Conservation (phyloP, 805 yeast species). For the Saccharomycopsis selenospora region DNA sequence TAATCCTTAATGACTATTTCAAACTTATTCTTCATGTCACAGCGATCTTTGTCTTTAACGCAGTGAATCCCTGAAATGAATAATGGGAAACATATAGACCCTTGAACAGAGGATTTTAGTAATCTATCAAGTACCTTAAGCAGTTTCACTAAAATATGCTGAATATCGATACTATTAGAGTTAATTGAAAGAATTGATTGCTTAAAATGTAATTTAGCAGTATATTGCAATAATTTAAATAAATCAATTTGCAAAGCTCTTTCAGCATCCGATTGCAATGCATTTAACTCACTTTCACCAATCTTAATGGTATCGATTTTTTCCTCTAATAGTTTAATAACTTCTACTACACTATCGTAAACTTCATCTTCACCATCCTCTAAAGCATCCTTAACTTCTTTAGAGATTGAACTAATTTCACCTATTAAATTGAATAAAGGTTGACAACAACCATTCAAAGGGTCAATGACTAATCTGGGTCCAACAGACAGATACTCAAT, state of each 20-base stretch:
- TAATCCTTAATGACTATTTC: constrained; percentile 54
- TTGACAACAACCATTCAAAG: constrained; percentile 66
- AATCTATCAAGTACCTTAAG: constrained; percentile 52
- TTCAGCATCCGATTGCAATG: constrained; percentile 36
- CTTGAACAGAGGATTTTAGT: constrained; percentile 60
- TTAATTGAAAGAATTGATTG: constrained; percentile 57
- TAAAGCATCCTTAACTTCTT: constrained; percentile 36
- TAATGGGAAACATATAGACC: constrained; percentile 67
- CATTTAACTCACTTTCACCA: constrained; percentile 38
- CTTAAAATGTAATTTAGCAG: constrained; percentile 59
- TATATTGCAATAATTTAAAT: constrained; percentile 64
- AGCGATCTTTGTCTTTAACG: constrained; percentile 43
- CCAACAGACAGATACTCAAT: neutral
- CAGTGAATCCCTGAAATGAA: constrained; percentile 73
- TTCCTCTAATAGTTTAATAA: constrained; percentile 33
- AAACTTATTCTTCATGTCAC: constrained; percentile 44
- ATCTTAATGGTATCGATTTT: constrained; percentile 48
- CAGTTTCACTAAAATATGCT: constrained; percentile 47
- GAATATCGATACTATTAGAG: constrained; percentile 58
- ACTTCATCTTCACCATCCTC: constrained; percentile 14
- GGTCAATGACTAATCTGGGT: constrained; percentile 43
- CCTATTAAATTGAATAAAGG: constrained; percentile 62
- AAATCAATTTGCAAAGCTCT: constrained; percentile 59
- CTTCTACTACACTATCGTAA: constrained; percentile 12
- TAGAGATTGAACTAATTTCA: constrained; percentile 55